Base-by-base conservation (phyloP, 139 green algal genomes). In the Penium margaritaceum region DNA sequence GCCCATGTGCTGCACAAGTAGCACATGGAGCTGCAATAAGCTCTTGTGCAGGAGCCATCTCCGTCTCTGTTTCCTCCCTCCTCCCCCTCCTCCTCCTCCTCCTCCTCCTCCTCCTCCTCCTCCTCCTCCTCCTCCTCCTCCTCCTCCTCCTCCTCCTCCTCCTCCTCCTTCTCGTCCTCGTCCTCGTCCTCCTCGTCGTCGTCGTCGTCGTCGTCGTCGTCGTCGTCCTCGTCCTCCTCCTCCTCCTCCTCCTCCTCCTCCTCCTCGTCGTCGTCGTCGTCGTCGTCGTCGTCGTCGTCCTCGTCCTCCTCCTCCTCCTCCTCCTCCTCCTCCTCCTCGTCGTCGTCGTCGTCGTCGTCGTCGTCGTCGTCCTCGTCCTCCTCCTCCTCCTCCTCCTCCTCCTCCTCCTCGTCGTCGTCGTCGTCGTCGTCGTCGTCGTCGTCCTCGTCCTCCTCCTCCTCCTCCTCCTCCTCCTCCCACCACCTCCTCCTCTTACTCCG, bases 401-500 rank as follows among this genome's bases (percentile, higher is more conserved):
- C 43, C 12, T 53, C 43, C 12, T 53, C 43, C 12, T 53, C 43
- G 43, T 53, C 43, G 43, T 53, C 43, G 43, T 53, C 43, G 43
- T 53, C 43, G 43, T 53, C 43, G 43, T 53, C 43, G 43, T 53
- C 43, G 43, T 53, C 43, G 43, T 53, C 43, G 43, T 53, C 43
- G 43, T 53, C 43, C 12, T 53, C 43, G 43, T 53, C 43, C 12
- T 53, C 43, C 12, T 53, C 43, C 12, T 53, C 43, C 12, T 53
- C 43, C 12, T 53, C 43, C 12, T 53, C 43, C 12, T 53, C 43
- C 12, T 53, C 43, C n/a, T n/a, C n/a, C n/a, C n/a, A n/a, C n/a
- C n/a, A n/a, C n/a, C n/a, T n/a, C n/a, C n/a, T n/a, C n/a, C 12
- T 53, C 15, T 53, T 53, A 12, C 12, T 53, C 43, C 15, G 43